Percentiles rank a stretch among this genome's conserved stretches.
These are phyloP conservation scores for Melastoma candidum DNA, from an alignment of 441 rosid genomes.

Conservation along the genomic window DNA sequence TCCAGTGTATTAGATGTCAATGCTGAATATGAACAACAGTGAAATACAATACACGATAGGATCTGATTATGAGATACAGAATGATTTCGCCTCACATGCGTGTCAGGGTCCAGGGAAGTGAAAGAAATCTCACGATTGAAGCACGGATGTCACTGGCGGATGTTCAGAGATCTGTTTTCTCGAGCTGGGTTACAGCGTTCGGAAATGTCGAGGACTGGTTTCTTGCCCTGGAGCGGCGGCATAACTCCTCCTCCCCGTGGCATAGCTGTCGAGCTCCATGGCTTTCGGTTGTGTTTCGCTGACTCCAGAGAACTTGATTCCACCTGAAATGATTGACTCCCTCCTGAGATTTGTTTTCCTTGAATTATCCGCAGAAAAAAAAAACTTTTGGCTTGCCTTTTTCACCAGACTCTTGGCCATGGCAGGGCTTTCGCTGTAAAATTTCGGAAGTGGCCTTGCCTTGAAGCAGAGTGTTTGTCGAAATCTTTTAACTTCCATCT, in stretches of 20 bases:
- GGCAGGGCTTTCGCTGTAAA: slow-evolving; percentile 1
- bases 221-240: slow-evolving; percentile 5
- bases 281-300: no score
- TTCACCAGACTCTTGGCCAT: slow-evolving; percentile 1
- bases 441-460: slow-evolving; percentile 1
- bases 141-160: neutral
- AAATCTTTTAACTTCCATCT: slow-evolving; percentile 10
- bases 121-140: neutral
- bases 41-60: no score
- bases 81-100: no score
- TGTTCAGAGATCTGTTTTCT: neutral
- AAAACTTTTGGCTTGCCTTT: neutral
- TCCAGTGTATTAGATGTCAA: neutral
- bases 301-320: no score
- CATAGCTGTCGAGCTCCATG: no score
- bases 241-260: neutral
- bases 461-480: slow-evolving; percentile 11
- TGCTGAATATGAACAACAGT: no score
- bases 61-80: no score
- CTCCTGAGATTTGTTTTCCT: no score
- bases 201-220: neutral
- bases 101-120: neutral
- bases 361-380: no score
- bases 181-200: neutral
- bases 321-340: no score